Evolutionary conservation across 768 basidiomycete genomes (phyloP).

Genomic region (Omphalotus guepiniiformis): DNA sequence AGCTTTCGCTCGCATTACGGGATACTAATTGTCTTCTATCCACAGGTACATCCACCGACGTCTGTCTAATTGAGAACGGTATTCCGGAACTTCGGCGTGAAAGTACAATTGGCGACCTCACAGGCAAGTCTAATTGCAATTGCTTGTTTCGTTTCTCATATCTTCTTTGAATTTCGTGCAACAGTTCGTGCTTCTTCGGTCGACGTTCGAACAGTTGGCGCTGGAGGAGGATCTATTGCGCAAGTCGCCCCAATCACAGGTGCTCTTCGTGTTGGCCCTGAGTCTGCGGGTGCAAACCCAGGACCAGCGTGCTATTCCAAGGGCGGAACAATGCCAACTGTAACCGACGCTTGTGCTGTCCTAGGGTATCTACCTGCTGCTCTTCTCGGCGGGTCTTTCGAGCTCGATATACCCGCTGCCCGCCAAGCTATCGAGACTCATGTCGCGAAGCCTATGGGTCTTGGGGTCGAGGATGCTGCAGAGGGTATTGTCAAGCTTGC

Average conservation of each 20-base stretch:
- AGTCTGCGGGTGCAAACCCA: conserved; percentile 26
- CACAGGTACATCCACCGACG: conserved; percentile 23
- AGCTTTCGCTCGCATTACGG: too few relatives aligned
- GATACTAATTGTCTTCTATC: not conserved
- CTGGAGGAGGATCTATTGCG: conserved; percentile 17
- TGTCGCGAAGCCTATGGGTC: conserved; percentile 20
- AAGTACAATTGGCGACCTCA: conserved; percentile 23
- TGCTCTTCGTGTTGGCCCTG: conserved; percentile 25
- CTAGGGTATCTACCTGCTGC: conserved; percentile 24
- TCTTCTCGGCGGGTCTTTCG: conserved; percentile 24
- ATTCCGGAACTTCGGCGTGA: conserved; percentile 22
- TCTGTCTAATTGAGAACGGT: conserved; percentile 26
- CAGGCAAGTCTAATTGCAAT: conserved; percentile 10
- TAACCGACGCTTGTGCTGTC: conserved; percentile 26
- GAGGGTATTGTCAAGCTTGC: conserved; percentile 25
- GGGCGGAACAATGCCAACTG: conserved; percentile 25
- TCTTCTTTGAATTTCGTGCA: not conserved
- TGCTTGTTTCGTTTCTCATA: not conserved
- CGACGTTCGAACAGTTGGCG: conserved; percentile 22
- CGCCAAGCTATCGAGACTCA: conserved; percentile 17
- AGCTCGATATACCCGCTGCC: conserved; percentile 22
- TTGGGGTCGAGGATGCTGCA: conserved; percentile 22
- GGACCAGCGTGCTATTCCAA: conserved; percentile 27
- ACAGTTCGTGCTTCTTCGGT: conserved; percentile 23
- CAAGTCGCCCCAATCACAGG: conserved; percentile 21